These are phyloP conservation scores for Parascedosporium putredinis DNA, from an alignment of 2,329 filamentous ascomycete genomes.

Conservation along the genomic window DNA sequence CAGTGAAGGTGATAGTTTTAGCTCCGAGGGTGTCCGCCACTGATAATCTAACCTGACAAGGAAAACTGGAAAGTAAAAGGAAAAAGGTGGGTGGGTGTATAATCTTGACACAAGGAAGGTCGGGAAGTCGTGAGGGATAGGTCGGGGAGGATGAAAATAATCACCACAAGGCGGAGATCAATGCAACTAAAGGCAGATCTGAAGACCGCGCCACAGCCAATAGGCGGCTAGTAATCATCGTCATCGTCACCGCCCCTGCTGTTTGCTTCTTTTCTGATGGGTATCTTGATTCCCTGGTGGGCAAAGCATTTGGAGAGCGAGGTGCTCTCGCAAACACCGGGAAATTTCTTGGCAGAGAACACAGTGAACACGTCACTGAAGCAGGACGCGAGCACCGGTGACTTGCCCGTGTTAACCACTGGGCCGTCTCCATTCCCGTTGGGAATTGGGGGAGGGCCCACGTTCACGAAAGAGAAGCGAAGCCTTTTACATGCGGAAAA, in stretches of 20 bases:
- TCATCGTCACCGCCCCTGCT: conserved; percentile 41
- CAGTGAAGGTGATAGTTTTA: neutral
- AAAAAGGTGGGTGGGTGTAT: neutral
- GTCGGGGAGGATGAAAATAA: neutral
- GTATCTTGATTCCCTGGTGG: conserved; percentile 89
- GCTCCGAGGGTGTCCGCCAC: neutral
- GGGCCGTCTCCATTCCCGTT: conserved; percentile 22
- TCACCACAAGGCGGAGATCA: no score
- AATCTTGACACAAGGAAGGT: neutral
- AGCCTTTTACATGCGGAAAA: conserved; percentile 39
- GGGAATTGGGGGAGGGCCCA: conserved; percentile 43
- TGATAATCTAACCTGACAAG: neutral
- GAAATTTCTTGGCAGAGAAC: conserved; percentile 96
- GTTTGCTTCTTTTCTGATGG: conserved; percentile 77
- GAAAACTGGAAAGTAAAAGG: neutral
- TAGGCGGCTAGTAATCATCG: conserved; percentile 29
- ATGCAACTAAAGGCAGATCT: no score
- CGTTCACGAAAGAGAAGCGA: conserved; percentile 71
- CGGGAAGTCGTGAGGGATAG: neutral
- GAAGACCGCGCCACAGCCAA: no score
- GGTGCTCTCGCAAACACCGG: conserved; percentile 91
- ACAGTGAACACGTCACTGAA: conserved; percentile 90
- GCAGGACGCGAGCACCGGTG: conserved; percentile 71
- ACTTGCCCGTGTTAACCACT: conserved; percentile 61
- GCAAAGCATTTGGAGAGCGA: conserved; percentile 86